Conservation (phyloP, 2,329 filamentous ascomycete species). For the Calycina marina region DNA sequence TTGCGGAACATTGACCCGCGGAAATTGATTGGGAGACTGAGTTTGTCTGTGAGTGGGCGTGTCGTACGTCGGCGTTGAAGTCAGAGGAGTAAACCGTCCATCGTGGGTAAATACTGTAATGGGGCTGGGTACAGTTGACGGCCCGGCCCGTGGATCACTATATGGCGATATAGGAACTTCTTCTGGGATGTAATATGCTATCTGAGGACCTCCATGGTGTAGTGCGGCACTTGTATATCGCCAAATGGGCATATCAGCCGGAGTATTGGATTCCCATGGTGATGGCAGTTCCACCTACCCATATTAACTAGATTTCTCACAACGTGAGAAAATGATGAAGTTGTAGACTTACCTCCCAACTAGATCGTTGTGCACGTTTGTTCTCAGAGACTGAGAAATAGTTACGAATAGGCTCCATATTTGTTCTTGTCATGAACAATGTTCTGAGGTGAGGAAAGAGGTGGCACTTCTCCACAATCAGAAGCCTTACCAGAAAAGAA, state of each 20-base stretch:
- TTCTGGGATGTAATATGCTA: background rate
- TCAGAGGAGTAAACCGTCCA: background rate
- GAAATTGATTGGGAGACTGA: background rate
- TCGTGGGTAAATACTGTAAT: background rate
- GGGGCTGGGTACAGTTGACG: background rate
- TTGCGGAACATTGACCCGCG: background rate
- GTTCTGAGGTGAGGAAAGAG: background rate
- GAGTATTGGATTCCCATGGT: background rate
- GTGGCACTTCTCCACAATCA: background rate
- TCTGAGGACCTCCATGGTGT: background rate
- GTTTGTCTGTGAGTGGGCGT: too few relatives aligned
- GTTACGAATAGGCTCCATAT: background rate
- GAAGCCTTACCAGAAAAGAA: background rate
- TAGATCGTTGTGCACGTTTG: background rate
- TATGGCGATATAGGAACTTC: background rate
- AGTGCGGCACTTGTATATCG: background rate
- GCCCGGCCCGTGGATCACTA: background rate
- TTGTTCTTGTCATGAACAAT: background rate
- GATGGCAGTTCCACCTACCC: background rate
- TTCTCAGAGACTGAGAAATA: background rate
- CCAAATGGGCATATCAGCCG: background rate
- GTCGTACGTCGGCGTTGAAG: background rate
- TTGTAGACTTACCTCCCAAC: background rate
- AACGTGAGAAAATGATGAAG: too few relatives aligned
- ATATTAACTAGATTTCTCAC: too few relatives aligned